Evolutionary conservation across 139 green algal genomes (phyloP), one percentile per base, ranked within the genome.

Genomic region (Astrephomene gubernaculifera): DNA sequence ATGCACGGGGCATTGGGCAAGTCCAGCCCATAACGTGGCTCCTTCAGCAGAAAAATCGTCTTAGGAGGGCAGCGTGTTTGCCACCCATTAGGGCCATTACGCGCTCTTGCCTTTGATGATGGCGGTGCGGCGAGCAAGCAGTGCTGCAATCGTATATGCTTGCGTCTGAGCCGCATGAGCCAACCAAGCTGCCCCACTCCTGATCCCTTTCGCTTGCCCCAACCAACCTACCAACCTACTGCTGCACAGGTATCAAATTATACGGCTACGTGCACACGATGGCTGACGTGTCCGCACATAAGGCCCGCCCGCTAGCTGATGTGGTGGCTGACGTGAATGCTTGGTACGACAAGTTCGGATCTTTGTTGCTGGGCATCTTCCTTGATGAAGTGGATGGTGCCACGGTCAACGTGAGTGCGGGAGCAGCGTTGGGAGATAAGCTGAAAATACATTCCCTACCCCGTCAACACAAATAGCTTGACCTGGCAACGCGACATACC

Each of bases 181-280:
- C 49, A 57, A 25, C 39, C 27, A 24, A 17, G 2, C 69, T 19
- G 7, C 6, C 69, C 39, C 29, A 41, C 24, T 38, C 17, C 24
- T 9, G 21, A 25, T 8, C 27, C 27, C 69, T 76, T 22, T 25
- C 7, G 25, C 27, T 9, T n/a, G n/a, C 39, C n/a, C 41, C 6
- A 60, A 7, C 41, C n/a, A 5, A 8, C 24, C 4, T 24, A 17
- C 25, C 41, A 25, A 25, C 33, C 21, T 39, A 3, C 5, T 57
- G 38, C 17, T 25, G 38, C 25, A 21, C 76, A 83, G 76, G 76
- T 17, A 41, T 83, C 33, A 39, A 49, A 17, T 41, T 83, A 41
- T 74, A 39, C n/a, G 76, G 76, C 61, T 74, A 83, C 61, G 76
- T 83, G 76, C 61, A 74, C 39, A 64, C 61, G 22, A 57, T 74